A percentile compares a stretch with the other conserved stretches of the same genome.
These are phyloP conservation scores for Lodderomyces pseudojiufengensis DNA, from an alignment of 1,139 yeast genomes.

Conservation along the genomic window DNA sequence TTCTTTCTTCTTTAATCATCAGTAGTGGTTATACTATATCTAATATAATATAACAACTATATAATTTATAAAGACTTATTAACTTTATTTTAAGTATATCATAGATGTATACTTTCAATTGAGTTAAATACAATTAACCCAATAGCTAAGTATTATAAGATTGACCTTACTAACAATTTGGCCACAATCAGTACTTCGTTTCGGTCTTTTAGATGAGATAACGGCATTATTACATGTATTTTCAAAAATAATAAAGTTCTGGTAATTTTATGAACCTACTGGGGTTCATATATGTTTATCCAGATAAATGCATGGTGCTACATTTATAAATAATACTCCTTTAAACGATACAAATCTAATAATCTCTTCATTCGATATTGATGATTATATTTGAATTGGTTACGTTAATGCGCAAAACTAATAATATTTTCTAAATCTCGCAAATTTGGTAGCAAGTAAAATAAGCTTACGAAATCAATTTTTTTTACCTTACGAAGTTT, in stretches of 20 bases:
- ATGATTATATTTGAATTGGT: too few species aligned
- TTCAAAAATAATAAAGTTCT: constrained; percentile 19
- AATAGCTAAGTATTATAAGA: constrained; percentile 47
- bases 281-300: constrained; percentile 20
- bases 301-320: constrained; percentile 50
- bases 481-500: too few species aligned
- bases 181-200: constrained; percentile 71
- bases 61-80: constrained; percentile 47
- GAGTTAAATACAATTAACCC: constrained; percentile 14
- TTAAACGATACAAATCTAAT: neutral
- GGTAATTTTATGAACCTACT: constrained; percentile 16
- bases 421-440: too few species aligned
- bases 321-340: constrained; percentile 20
- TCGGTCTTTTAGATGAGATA: constrained; percentile 67
- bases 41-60: constrained; percentile 46
- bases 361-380: too few species aligned
- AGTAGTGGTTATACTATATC: constrained; percentile 74
- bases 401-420: too few species aligned
- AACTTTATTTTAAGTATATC: constrained; percentile 8
- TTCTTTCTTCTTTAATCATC: constrained; percentile 35
- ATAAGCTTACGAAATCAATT: too few species aligned
- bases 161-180: constrained; percentile 58
- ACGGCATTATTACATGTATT: constrained; percentile 25
- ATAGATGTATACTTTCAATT: constrained; percentile 12
- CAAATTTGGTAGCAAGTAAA: too few species aligned